Conservation (phyloP, 2,329 filamentous ascomycete species). For the Alternaria burnsii region DNA sequence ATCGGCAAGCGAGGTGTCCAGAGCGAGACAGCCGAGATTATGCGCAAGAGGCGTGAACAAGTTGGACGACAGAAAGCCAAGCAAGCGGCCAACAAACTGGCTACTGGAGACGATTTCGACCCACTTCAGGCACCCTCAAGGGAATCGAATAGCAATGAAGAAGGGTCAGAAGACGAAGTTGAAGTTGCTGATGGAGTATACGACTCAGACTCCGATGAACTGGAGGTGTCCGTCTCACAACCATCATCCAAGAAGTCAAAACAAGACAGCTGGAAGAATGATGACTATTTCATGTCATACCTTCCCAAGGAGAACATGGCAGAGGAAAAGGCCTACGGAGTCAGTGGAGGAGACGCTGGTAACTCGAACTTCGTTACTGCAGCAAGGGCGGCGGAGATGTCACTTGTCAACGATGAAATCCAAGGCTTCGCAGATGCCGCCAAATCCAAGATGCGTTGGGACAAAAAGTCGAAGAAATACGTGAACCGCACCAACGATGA, state of each 20-base stretch:
- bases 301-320: slow-evolving; percentile 82
- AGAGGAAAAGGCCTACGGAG: slow-evolving; percentile 92
- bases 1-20: slow-evolving; percentile 75
- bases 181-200: slow-evolving; percentile 47
- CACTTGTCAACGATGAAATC: slow-evolving; percentile 88
- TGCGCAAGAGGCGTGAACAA: slow-evolving; percentile 74
- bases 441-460: slow-evolving; percentile 86
- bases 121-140: slow-evolving; percentile 11
- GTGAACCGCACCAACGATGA: slow-evolving; percentile 91
- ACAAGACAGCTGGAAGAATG: slow-evolving; percentile 74
- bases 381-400: slow-evolving; percentile 89
- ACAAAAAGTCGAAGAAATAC: slow-evolving; percentile 96
- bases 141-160: slow-evolving; percentile 24
- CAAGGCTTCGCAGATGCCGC: slow-evolving; percentile 81
- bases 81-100: slow-evolving; percentile 50
- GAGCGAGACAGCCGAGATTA: slow-evolving; percentile 74
- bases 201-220: slow-evolving; percentile 61
- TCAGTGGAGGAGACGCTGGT: slow-evolving; percentile 75
- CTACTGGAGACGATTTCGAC: slow-evolving; percentile 27
- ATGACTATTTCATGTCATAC: slow-evolving; percentile 97
- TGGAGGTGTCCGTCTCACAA: slow-evolving; percentile 61
- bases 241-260: slow-evolving; percentile 42
- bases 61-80: slow-evolving; percentile 66
- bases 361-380: slow-evolving; percentile 82
- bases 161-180: slow-evolving; percentile 48